Base-by-base conservation (phyloP, 2,329 filamentous ascomycete species). In the Byssochlamys sp. region DNA sequence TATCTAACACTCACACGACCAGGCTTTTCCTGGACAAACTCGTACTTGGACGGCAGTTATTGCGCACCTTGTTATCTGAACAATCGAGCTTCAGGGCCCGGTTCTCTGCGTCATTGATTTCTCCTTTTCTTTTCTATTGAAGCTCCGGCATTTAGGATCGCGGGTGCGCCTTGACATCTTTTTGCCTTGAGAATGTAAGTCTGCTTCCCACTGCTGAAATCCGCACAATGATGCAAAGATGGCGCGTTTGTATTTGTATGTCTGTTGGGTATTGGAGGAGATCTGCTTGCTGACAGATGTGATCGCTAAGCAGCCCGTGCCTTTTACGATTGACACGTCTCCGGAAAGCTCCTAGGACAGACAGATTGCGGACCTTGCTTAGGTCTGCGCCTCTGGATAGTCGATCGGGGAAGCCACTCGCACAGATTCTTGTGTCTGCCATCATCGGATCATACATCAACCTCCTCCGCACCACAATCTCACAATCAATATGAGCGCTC, bases 401-500 rank as follows among this genome's bases (percentile, higher is more conserved):
- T 45, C 14, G n/a, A 45, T 45, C 39, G 14, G n/a, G 12, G 35
- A 39, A n/a, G 14, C 39, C n/a, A 6, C 39, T 19, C 39, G 7
- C 19, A 4, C 19, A 7, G 12, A 7, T 45, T 45, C n/a, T 19
- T 19, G 4, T 45, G 14, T 45, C 39, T 7, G 9, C 19, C n/a
- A 9, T 45, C 39, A n/a, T 24, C 39, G 14, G 5, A 7, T n/a
- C 14, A 19, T 45, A 45, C 39, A n/a, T 24, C n/a, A 5, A 45
- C 19, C 29, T 19, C 51, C 52, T 57, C 27, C 45, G 12, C 24
- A 25, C n/a, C 55, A 35, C 45, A 58, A 26, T 24, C 19, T 39
- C 28, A 48, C 24, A 9, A 26, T 49, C 61, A 66, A 58, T 56
- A 75, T 75, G 72, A 71, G 67, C 59, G 67, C 70, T 49, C 63